These are phyloP conservation scores for Solanum bulbocastanum DNA, from an alignment of 257 asterid genomes.

Conservation along the genomic window DNA sequence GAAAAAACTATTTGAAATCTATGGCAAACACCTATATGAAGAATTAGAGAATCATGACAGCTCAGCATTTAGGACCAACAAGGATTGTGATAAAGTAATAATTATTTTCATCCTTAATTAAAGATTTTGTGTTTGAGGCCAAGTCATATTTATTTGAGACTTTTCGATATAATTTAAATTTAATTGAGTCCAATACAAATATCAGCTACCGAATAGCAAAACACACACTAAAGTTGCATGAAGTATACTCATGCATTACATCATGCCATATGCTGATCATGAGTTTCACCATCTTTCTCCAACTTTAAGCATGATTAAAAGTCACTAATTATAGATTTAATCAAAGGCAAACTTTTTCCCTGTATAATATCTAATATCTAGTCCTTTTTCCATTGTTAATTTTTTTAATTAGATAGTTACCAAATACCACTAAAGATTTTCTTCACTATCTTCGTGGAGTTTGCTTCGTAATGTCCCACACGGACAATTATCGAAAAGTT, in stretches of 20 bases:
- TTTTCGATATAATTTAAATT: accelerated
- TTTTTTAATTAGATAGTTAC: conserved; percentile 10
- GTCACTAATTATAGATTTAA: conserved; percentile 23
- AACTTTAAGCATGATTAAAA: conserved; percentile 41
- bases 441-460: background rate
- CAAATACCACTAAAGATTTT: conserved; percentile 1
- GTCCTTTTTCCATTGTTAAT: background rate
- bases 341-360: background rate
- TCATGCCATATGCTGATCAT: background rate
- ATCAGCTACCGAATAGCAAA: background rate
- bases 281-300: background rate
- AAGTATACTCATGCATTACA: background rate
- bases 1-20: background rate
- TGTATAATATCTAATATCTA: background rate
- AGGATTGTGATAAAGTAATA: accelerated
- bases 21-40: background rate
- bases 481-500: background rate
- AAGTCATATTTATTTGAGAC: too few species aligned
- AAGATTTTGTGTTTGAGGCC: background rate
- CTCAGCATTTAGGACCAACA: background rate
- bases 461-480: background rate
- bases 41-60: accelerated
- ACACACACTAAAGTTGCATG: background rate
- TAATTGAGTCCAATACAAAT: too few species aligned
- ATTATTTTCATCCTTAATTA: too few species aligned